Evolutionary conservation across 495 filamentous ascomycete genomes (phyloP).

Genomic region (Sordaria brevicollis): DNA sequence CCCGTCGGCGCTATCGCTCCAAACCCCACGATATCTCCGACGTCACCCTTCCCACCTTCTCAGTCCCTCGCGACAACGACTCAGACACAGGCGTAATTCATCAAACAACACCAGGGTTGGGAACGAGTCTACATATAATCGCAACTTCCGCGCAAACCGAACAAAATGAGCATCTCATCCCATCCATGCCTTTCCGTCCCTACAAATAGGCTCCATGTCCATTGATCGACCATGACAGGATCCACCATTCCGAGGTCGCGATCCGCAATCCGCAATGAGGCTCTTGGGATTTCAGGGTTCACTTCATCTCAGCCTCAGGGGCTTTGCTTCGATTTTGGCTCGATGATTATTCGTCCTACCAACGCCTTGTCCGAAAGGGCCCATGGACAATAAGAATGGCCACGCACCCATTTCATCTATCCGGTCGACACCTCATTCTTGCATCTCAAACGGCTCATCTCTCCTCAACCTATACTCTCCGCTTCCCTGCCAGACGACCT

Average conservation of each 20-base stretch:
- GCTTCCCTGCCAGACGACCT: conserved; percentile 12
- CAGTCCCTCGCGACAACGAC: background rate
- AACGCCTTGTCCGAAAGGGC: background rate
- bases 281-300: background rate
- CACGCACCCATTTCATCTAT: background rate
- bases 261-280: background rate
- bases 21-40: background rate
- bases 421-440: background rate
- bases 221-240: background rate
- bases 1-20: background rate
- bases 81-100: background rate
- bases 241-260: background rate
- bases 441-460: background rate
- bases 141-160: background rate
- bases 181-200: background rate
- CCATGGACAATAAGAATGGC: background rate
- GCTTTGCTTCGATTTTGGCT: background rate
- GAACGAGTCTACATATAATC: background rate
- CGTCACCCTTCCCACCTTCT: background rate
- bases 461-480: background rate
- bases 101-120: background rate
- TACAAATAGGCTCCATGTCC: background rate
- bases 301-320: background rate
- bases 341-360: background rate
- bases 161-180: background rate